These are phyloP conservation scores for Coniferiporia sulphurascens DNA, from an alignment of 1,284 basidiomycete genomes.

Conservation along the genomic window DNA sequence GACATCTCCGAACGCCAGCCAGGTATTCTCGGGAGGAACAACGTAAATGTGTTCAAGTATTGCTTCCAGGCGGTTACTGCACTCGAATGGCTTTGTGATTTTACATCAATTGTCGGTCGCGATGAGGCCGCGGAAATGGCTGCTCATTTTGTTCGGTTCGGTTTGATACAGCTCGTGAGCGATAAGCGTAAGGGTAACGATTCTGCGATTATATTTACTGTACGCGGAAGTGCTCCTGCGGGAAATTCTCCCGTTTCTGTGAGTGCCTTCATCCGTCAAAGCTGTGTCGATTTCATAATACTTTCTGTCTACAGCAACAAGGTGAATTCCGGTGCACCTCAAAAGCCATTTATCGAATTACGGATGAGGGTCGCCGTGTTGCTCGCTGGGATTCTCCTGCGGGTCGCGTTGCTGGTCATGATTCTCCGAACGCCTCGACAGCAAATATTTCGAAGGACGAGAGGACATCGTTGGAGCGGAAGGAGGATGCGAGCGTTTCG, in stretches of 20 bases:
- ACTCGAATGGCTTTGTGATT: conserved; percentile 97
- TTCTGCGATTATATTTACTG: conserved; percentile 84
- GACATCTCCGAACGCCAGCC: conserved; percentile 62
- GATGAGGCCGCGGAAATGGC: conserved; percentile 98
- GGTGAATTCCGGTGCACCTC: conserved; percentile 95
- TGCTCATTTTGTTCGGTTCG: conserved; percentile 96
- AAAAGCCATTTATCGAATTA: conserved; percentile 91
- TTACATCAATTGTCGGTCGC: conserved; percentile 90
- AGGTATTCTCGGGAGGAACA: conserved; percentile 44
- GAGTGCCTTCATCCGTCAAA: conserved; percentile 29
- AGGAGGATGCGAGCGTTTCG: conserved; percentile 41
- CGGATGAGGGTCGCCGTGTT: conserved; percentile 81
- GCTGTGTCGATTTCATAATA: conserved; percentile 19
- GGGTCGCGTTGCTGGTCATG: conserved; percentile 29
- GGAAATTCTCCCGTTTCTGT: conserved; percentile 71
- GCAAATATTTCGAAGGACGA: conserved; percentile 46
- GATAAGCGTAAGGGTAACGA: conserved; percentile 87
- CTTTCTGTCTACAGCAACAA: conserved; percentile 52
- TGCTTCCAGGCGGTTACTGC: conserved; percentile 86
- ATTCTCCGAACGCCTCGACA: conserved; percentile 62
- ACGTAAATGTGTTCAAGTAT: conserved; percentile 54
- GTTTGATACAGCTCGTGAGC: conserved; percentile 82
- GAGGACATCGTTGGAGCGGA: conserved; percentile 39
- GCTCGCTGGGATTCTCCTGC: conserved; percentile 71
- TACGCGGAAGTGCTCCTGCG: conserved; percentile 68